phyloP scores from a whole-genome alignment of 345 rosid species.

The Arabidopsis thaliana region DNA sequence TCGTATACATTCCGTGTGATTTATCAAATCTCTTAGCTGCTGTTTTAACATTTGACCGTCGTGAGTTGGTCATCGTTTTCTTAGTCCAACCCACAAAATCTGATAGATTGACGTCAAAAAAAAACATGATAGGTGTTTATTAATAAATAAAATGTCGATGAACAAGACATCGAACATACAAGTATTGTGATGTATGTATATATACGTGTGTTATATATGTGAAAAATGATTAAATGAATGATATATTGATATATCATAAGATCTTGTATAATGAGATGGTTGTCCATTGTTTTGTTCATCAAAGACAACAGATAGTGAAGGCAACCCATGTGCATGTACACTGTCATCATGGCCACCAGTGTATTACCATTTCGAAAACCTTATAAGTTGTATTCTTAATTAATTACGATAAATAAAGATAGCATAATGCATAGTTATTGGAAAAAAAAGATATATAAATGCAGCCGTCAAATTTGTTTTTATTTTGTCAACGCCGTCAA shows the following conservation, averaged over 20 bases:
- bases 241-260: conserved; percentile 37
- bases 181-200: background rate
- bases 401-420: too few species aligned
- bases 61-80: background rate
- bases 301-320: conserved; percentile 39
- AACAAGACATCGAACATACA: too few species aligned
- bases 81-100: background rate
- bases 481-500: background rate
- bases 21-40: background rate
- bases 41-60: background rate
- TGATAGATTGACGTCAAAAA: background rate
- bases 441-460: background rate
- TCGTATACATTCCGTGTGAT: too few species aligned
- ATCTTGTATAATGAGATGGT: conserved; percentile 29
- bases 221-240: conserved; percentile 23
- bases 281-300: conserved; percentile 45
- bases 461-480: background rate
- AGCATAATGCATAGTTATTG: too few species aligned
- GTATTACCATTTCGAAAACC: conserved; percentile 24
- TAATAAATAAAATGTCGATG: too few species aligned
- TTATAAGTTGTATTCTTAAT: too few species aligned
- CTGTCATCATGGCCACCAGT: conserved; percentile 41
- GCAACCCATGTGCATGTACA: conserved; percentile 48
- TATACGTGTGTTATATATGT: background rate
- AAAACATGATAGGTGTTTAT: too few species aligned